phyloP scores from a whole-genome alignment of 2,329 filamentous ascomycete species.

The Sporothrix schenckii region DNA sequence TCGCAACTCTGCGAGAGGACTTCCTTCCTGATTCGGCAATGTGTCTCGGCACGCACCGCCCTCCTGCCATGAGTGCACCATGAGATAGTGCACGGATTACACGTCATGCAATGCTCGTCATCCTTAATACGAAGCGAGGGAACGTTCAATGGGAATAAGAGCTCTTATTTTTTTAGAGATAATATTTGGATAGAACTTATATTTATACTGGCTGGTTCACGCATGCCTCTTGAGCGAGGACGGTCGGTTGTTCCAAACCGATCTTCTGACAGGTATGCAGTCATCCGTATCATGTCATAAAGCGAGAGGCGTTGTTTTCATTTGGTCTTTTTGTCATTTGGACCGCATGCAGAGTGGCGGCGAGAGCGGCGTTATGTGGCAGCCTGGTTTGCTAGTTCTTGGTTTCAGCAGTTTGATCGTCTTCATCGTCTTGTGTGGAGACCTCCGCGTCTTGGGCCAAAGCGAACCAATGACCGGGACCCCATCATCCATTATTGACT shows the following conservation, averaged over 20 bases:
- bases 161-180: too few relatives aligned
- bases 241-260: background rate
- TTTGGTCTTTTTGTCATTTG: background rate
- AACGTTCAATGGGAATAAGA: background rate
- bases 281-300: background rate
- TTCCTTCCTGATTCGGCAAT: background rate
- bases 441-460: background rate
- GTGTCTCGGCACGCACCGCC: constrained; percentile 2
- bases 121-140: too few relatives aligned
- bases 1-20: background rate
- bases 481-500: background rate
- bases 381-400: constrained; percentile 2
- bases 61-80: background rate
- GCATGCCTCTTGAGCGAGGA: background rate
- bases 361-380: background rate
- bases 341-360: background rate
- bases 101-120: background rate
- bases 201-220: background rate
- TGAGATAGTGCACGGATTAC: background rate
- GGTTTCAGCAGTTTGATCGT: constrained; percentile 22
- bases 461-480: background rate
- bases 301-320: background rate
- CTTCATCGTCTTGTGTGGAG: background rate
- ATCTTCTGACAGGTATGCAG: background rate
- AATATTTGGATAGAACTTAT: background rate